Percentiles rank a stretch among this genome's conserved stretches.
These are phyloP conservation scores for Kwoniella sp. DNA, from an alignment of 768 basidiomycete genomes.

Conservation along the genomic window DNA sequence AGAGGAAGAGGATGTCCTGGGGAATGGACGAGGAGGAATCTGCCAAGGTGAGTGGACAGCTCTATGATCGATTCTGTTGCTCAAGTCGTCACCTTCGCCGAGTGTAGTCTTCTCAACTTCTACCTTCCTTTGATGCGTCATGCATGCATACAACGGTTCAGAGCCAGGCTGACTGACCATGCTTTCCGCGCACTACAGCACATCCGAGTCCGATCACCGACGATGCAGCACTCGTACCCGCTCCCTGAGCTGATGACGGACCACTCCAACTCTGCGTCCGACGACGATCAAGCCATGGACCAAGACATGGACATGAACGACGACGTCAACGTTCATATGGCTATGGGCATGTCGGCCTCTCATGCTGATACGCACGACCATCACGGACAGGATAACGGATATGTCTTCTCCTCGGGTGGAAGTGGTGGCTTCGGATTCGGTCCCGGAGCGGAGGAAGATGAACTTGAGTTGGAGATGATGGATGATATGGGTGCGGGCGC, in stretches of 20 bases:
- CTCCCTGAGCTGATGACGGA: constrained; percentile 45
- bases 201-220: constrained; percentile 43
- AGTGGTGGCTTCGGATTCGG: constrained; percentile 49
- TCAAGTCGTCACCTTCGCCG: background rate
- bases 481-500: constrained; percentile 21
- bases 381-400: constrained; percentile 17
- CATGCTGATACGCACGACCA: constrained; percentile 6
- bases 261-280: constrained; percentile 45
- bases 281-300: constrained; percentile 46
- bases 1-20: constrained; percentile 44
- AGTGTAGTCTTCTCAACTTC: background rate
- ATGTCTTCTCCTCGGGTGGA: constrained; percentile 31
- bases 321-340: constrained; percentile 32
- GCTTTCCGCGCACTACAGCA: constrained; percentile 23
- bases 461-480: constrained; percentile 28
- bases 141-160: background rate
- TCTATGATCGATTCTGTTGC: background rate
- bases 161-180: constrained; percentile 1
- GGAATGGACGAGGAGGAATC: constrained; percentile 35
- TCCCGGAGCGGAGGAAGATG: constrained; percentile 49
- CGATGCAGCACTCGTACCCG: constrained; percentile 23
- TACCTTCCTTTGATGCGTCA: background rate
- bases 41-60: constrained; percentile 38
- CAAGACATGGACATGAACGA: constrained; percentile 31
- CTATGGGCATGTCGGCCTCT: constrained; percentile 19